Conservation (phyloP, 1,139 yeast genomes). For the Diutina scorzettiae region DNA sequence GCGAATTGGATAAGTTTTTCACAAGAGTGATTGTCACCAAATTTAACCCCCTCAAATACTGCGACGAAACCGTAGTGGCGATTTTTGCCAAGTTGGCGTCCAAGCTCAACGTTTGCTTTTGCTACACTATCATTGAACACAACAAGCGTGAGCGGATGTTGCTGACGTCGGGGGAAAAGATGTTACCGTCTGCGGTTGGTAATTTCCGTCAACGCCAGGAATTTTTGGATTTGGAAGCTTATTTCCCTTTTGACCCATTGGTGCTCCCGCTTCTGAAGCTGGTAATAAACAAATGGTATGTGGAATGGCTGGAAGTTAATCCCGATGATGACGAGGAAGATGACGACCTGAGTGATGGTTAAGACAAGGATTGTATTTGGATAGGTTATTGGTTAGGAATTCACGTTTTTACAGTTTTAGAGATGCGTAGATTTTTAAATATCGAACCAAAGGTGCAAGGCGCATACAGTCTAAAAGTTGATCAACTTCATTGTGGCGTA, state of each 20-base stretch:
- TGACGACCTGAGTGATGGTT: constrained; percentile 1
- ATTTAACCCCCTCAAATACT: constrained; percentile 86
- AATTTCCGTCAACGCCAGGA: constrained; percentile 54
- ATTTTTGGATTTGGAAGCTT: constrained; percentile 78
- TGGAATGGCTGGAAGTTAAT: constrained; percentile 62
- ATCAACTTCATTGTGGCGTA: constrained; percentile 50
- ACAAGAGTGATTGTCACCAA: constrained; percentile 78
- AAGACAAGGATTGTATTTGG: not conserved
- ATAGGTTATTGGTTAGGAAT: not conserved
- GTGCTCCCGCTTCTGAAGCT: constrained; percentile 52
- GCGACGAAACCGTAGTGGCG: constrained; percentile 86
- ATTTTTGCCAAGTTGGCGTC: constrained; percentile 93
- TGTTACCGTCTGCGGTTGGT: constrained; percentile 19
- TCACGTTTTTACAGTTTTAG: too few relatives aligned
- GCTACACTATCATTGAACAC: constrained; percentile 86
- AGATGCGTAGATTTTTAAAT: too few relatives aligned
- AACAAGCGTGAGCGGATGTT: constrained; percentile 59
- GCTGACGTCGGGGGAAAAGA: constrained; percentile 20
- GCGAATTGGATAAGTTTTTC: constrained; percentile 72
- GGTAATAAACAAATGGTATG: constrained; percentile 36
- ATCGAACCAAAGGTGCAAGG: too few relatives aligned
- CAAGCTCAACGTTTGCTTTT: constrained; percentile 80
- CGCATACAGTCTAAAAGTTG: constrained; percentile 27
- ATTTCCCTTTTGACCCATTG: constrained; percentile 92
- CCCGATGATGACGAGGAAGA: constrained; percentile 22